Evolutionary conservation across 75 land plant genomes (phyloP).

Genomic region (Gnetum montanum): DNA sequence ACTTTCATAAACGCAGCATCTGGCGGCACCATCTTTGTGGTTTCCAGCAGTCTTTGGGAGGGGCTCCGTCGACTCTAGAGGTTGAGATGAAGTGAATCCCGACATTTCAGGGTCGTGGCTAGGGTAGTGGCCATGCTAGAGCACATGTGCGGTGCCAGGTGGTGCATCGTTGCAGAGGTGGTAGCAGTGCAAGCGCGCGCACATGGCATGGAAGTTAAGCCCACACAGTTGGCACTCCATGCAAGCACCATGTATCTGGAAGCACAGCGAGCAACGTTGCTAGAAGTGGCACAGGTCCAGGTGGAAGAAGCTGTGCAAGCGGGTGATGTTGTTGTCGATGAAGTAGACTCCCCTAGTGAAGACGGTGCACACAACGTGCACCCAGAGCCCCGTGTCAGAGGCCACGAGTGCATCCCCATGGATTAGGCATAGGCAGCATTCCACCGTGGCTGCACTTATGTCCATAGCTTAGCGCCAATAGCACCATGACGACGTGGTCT

Average conservation of each 20-base stretch:
- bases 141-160: too few relatives aligned
- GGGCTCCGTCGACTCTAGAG: too few relatives aligned
- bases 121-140: too few relatives aligned
- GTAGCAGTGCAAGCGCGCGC: too few relatives aligned
- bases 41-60: too few relatives aligned
- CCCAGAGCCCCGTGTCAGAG: conserved; percentile 74
- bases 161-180: too few relatives aligned
- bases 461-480: conserved; percentile 85
- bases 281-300: conserved; percentile 49
- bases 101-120: too few relatives aligned
- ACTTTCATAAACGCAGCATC: not conserved
- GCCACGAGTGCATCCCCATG: conserved; percentile 94
- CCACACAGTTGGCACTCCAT: conserved; percentile 66
- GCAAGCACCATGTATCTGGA: conserved; percentile 88
- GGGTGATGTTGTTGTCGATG: conserved; percentile 67
- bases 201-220: conserved; percentile 77
- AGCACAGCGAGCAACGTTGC: conserved; percentile 68
- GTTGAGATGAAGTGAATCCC: too few relatives aligned
- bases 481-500: conserved; percentile 72
- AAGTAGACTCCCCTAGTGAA: conserved; percentile 73
- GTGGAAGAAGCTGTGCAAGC: conserved; percentile 74
- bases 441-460: conserved; percentile 50
- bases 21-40: too few relatives aligned
- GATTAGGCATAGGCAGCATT: conserved; percentile 95
- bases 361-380: conserved; percentile 95